Evolutionary conservation across 192 early-diverging fungal genomes (phyloP).

Genomic region (Coemansia asiatica): DNA sequence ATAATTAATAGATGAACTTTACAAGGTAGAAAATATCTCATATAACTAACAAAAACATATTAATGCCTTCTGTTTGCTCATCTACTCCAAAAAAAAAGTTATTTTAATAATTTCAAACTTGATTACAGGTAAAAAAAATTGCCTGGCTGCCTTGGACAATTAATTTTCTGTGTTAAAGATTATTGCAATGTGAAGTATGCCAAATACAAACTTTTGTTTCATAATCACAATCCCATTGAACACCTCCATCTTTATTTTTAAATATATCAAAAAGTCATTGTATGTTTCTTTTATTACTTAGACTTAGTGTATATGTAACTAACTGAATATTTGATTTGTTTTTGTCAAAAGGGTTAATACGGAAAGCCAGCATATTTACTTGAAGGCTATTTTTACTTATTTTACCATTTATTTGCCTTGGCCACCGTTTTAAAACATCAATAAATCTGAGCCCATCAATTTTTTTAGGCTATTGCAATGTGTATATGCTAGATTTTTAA

Average conservation of each 20-base stretch:
- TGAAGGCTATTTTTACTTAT: not conserved
- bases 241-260: not conserved
- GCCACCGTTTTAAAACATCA: not conserved
- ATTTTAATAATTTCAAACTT: no score
- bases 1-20: no score
- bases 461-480: slow-evolving; percentile 28
- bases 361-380: not conserved
- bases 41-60: no score
- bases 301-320: not conserved
- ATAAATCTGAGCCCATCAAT: not conserved
- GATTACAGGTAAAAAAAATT: no score
- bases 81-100: no score
- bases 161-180: no score
- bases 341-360: not conserved
- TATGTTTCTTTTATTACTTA: not conserved
- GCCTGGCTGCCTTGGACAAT: no score
- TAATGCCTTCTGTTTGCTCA: no score
- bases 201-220: not conserved
- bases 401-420: not conserved
- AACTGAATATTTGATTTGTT: not conserved
- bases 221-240: not conserved
- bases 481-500: slow-evolving; percentile 3
- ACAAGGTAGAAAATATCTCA: no score
- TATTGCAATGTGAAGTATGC: not conserved
- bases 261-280: not conserved